These are phyloP conservation scores for Clonostachys sp. DNA, from an alignment of 2,329 filamentous ascomycete species.

Conservation along the genomic window DNA sequence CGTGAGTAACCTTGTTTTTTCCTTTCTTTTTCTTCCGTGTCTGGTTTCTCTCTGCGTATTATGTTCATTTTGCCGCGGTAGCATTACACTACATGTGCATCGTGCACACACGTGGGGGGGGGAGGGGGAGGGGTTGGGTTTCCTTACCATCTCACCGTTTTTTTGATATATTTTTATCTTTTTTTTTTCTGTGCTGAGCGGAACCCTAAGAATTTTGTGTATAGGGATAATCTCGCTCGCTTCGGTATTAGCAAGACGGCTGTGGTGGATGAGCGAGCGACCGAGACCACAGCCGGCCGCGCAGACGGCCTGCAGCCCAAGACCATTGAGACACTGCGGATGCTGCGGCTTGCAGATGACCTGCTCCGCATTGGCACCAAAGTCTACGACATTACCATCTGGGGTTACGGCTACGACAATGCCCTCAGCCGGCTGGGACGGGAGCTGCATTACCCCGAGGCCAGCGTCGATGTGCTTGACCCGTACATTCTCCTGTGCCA, in stretches of 20 bases:
- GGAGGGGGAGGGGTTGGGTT: too few species aligned
- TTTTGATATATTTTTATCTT: too few species aligned
- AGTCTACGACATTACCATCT: constrained; percentile 73
- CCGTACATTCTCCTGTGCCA: constrained; percentile 58
- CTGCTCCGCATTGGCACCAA: constrained; percentile 63
- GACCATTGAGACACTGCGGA: constrained; percentile 69
- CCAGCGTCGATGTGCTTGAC: constrained; percentile 52
- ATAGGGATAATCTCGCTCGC: constrained; percentile 45
- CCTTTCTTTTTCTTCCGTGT: background rate
- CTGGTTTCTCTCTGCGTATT: background rate
- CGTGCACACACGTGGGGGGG: too few species aligned
- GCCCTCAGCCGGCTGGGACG: constrained; percentile 57
- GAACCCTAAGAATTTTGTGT: too few species aligned
- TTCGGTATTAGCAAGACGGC: constrained; percentile 58
- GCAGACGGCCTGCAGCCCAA: constrained; percentile 75
- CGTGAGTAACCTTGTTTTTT: constrained; percentile 7
- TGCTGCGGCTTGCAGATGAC: constrained; percentile 67
- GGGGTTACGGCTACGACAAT: constrained; percentile 46
- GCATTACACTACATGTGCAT: background rate
- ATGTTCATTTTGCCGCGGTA: background rate
- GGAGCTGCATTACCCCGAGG: constrained; percentile 64
- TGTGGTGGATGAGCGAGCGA: constrained; percentile 64
- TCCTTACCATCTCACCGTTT: too few species aligned
- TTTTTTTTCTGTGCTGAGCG: too few species aligned
- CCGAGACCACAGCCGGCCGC: constrained; percentile 63